Percentiles rank a stretch among this genome's conserved stretches.
phyloP scores from a whole-genome alignment of 2,329 filamentous ascomycete species.

The Colletotrichum tanaceti region DNA sequence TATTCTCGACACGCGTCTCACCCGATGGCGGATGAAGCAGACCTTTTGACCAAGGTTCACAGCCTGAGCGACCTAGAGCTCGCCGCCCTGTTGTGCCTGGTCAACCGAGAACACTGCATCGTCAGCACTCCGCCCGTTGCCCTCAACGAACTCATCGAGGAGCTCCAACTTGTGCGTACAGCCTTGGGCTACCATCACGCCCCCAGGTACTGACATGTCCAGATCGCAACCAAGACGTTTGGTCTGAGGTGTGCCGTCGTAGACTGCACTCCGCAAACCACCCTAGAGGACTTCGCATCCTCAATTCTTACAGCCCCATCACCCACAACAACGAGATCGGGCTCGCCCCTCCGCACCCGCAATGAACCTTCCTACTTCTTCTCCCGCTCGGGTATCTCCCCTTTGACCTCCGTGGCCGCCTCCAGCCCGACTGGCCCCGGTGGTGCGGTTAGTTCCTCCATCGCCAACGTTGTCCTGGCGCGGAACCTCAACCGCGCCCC shows the following conservation, averaged over 20 bases:
- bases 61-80: slow-evolving; percentile 88
- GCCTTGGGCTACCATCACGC: neutral
- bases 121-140: slow-evolving; percentile 75
- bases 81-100: slow-evolving; percentile 83
- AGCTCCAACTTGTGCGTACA: slow-evolving; percentile 73
- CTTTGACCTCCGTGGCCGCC: slow-evolving; percentile 45
- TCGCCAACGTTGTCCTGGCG: slow-evolving; percentile 86
- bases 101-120: slow-evolving; percentile 87
- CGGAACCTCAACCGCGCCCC: slow-evolving; percentile 80
- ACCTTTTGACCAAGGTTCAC: slow-evolving; percentile 76
- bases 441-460: slow-evolving; percentile 51
- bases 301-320: slow-evolving; percentile 68
- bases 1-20: slow-evolving; percentile 25
- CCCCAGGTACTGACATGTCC: slow-evolving; percentile 3
- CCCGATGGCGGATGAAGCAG: slow-evolving; percentile 65
- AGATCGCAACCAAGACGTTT: slow-evolving; percentile 79
- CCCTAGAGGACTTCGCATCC: slow-evolving; percentile 82
- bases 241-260: slow-evolving; percentile 76
- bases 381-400: slow-evolving; percentile 44
- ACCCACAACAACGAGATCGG: slow-evolving; percentile 45
- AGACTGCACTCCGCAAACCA: slow-evolving; percentile 78
- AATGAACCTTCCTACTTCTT: slow-evolving; percentile 42
- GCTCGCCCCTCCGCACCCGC: slow-evolving; percentile 43
- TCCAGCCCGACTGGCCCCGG: slow-evolving; percentile 39
- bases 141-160: slow-evolving; percentile 76